Base-by-base conservation (phyloP, 768 basidiomycete species). In the Hygrocybe coccinea region DNA sequence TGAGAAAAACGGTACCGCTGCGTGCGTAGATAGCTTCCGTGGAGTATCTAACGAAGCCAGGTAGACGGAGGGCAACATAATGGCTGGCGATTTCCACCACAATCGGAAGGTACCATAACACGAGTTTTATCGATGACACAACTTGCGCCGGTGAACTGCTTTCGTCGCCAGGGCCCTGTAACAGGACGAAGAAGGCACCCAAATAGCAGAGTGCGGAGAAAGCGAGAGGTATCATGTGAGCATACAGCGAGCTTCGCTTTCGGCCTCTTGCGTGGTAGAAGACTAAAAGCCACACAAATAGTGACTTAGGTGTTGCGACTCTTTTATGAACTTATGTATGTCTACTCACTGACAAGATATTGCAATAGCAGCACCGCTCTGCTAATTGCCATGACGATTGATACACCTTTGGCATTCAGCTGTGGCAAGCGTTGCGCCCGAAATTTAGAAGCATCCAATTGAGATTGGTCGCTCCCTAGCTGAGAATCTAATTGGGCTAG, bases 331-430 rank as follows among this genome's bases (percentile, higher is more conserved):
- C 29, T 3, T 3, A 29, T 9, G 5, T 21, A 5, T 34, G 34
- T 10, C n/a, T 35, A 29, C 50, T 38, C 35, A 52, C 50, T 34
- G 14, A 52, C 38, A 29, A 8, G 11, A 17, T 52, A 52, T 24
- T 52, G 50, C 50, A 24, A 3, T 39, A 52, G 29, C 50, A 52
- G 22, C 21, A 52, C 7, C 15, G 38, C 35, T 21, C 50, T n/a
- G 38, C 50, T 52, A 5, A 52, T n/a, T n/a, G 50, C 50, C 50
- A 52, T 37, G 14, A 25, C 24, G 35, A 52, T 2, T 34, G 50
- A 52, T 37, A 52, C 33, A 22, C 50, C 50, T n/a, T 8, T 36
- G 36, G 50, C 50, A 21, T 52, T 52, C 50, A 52, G 19, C 9
- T 15, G 35, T 21, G 50, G 50, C 15, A 52, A 35, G 19, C 50